Base-by-base conservation (phyloP, 1,139 yeast genomes). In the Pneumocystis jirovecii region DNA sequence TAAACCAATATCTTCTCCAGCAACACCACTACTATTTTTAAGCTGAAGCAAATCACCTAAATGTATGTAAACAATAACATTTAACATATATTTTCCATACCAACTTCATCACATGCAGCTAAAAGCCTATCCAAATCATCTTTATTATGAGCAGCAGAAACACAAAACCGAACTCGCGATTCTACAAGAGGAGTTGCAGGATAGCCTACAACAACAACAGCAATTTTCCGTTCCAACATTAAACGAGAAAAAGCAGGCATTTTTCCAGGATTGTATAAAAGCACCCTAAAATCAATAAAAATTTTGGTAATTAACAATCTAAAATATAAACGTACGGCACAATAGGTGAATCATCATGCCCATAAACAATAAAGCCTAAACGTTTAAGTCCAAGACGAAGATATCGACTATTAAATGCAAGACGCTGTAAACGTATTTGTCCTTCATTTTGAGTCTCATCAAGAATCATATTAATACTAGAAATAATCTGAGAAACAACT, bases 271-370 rank as follows among this genome's bases (percentile, higher is more conserved):
- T 89, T 84, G 74, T 86, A 93, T 68, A 91, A 78, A 74, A 95
- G 80, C 68, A 93, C 12, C 21, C 57, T 50, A 50, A 2, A 50
- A 50, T 8, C 3, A 50, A 25, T 50, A 50, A 50, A 31, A 25
- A 25, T 8, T 15, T 50, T 50, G 21, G 21, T 25, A 44, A 50
- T 50, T 21, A 50, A 50, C 34, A 21, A 25, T 50, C 10, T 12
- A 15, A 50, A 50, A 50, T 25, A 15, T 15, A 2, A 50, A 25
- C 57, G 25, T 50, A 76, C 44, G 98, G 98, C 66, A 93, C 85
- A 66, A 93, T 96, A 0, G 99, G 99, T 62, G 96, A 89, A 76
- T 95, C 98, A 70, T 93, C 97, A 68, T 89, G 89, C 69, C 99
- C 98, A 71, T 85, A 87, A 63, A 90, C 95, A 73, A 90, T 90